phyloP scores from a whole-genome alignment of 495 filamentous ascomycete species.

The Hypoxylon lienhwacheense region DNA sequence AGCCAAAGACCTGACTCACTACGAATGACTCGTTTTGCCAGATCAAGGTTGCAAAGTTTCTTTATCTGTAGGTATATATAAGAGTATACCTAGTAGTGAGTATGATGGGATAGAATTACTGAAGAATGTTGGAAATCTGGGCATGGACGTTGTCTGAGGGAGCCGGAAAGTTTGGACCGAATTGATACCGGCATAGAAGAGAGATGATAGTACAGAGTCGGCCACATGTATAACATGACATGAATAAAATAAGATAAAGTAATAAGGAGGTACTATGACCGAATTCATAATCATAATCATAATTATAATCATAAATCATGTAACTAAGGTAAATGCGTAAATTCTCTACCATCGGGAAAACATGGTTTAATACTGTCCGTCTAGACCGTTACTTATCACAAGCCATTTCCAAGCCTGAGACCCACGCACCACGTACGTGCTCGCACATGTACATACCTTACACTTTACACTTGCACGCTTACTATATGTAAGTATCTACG shows the following conservation, averaged over 20 bases:
- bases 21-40: too few species aligned
- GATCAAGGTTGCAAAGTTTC: too few species aligned
- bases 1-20: too few species aligned
- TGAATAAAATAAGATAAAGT: too few species aligned
- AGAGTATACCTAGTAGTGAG: too few species aligned
- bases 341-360: not conserved
- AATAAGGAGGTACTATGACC: too few species aligned
- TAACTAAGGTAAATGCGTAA: too few species aligned
- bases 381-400: slow-evolving; percentile 23
- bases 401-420: not conserved
- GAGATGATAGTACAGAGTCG: not conserved
- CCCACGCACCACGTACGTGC: slow-evolving; percentile 14
- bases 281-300: too few species aligned
- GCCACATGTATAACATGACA: slow-evolving; percentile 6
- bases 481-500: not conserved
- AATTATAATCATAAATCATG: too few species aligned
- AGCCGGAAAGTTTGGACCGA: not conserved
- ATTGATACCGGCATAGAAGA: slow-evolving; percentile 5
- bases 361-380: not conserved
- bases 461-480: not conserved
- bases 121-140: too few species aligned
- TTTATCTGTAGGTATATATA: too few species aligned
- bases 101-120: too few species aligned
- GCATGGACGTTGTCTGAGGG: slow-evolving; percentile 8
- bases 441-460: slow-evolving; percentile 11